These are phyloP conservation scores for Purpureocillium lavendulum DNA, from an alignment of 2,329 filamentous ascomycete species.

Conservation along the genomic window DNA sequence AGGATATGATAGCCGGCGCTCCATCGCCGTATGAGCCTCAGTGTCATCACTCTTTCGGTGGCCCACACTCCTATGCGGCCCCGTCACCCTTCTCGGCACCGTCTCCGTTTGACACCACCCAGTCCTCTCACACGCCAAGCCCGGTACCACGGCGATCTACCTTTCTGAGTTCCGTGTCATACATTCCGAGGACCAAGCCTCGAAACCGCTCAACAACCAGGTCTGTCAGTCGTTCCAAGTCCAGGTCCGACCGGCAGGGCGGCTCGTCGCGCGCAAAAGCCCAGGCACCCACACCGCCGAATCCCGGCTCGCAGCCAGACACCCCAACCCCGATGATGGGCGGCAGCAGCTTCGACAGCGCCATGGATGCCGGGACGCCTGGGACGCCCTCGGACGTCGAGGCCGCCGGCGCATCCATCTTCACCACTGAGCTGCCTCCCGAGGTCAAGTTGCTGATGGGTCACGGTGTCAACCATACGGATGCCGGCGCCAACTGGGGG, in stretches of 20 bases:
- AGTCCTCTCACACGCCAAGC: too few species aligned
- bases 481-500: too few species aligned
- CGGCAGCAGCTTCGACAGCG: background rate
- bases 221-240: too few species aligned
- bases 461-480: conserved; percentile 6
- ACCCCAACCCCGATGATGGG: background rate
- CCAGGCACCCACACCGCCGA: background rate
- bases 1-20: background rate
- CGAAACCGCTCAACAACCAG: background rate
- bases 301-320: background rate
- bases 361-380: background rate
- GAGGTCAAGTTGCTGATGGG: background rate
- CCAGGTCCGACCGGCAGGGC: too few species aligned
- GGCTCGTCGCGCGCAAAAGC: background rate
- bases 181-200: background rate
- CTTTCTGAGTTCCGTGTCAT: background rate
- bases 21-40: background rate
- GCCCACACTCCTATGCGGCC: too few species aligned
- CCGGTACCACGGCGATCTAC: too few species aligned
- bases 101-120: too few species aligned
- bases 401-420: conserved; percentile 9
- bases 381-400: background rate
- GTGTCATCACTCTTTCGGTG: too few species aligned
- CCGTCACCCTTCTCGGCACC: too few species aligned
- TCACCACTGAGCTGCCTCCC: conserved; percentile 14